Evolutionary conservation across 208 protist species (phyloP), one percentile per base, ranked within the genome.

Genomic region (Leishmania aethiopica): DNA sequence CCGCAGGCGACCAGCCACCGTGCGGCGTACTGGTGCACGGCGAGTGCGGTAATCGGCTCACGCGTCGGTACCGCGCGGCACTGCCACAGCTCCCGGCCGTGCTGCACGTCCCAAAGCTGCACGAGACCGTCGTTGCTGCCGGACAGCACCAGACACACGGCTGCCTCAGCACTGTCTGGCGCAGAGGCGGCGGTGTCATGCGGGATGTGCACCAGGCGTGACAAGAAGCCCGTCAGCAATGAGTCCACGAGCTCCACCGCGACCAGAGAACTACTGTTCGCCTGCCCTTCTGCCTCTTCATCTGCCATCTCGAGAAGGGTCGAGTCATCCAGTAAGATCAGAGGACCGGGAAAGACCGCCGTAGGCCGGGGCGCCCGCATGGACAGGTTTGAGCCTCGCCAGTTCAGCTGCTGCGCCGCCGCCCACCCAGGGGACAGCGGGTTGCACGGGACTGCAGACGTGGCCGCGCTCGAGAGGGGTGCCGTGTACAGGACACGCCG

Each of bases 21-120:
- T 2, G 13, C 37, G 37, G 59, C 67, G 32, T 78, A 71, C 1
- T 74, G 53, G 3, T 78, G 82, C 42, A 80, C 69, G 25, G 78
- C n/a, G 60, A 91, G 69, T 87, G 83, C 51, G 25, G 92, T 95
- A 59, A 97, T 84, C 22, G 92, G 86, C 22, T 95, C 92, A 11
- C 86, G 60, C 10, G 85, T 60, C 59, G 90, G 84, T 1, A 93
- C 94, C 32, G 84, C 90, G 49, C 88, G 84, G 79, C 90, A 95
- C 37, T 92, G 92, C 84, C 93, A 84, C 60, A 95, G 77, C 84
- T 97, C 94, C 22, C 77, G 81, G 66, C 81, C 74, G 25, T 83
- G 88, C 22, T 86, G 83, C 32, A 91, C 66, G 71, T 96, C 91
- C 95, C 95, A 97, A 78, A 97, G 86, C 87, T 97, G 95, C 60